phyloP scores from a whole-genome alignment of 2,329 filamentous ascomycete genomes.

The Aspergillus melleus region DNA sequence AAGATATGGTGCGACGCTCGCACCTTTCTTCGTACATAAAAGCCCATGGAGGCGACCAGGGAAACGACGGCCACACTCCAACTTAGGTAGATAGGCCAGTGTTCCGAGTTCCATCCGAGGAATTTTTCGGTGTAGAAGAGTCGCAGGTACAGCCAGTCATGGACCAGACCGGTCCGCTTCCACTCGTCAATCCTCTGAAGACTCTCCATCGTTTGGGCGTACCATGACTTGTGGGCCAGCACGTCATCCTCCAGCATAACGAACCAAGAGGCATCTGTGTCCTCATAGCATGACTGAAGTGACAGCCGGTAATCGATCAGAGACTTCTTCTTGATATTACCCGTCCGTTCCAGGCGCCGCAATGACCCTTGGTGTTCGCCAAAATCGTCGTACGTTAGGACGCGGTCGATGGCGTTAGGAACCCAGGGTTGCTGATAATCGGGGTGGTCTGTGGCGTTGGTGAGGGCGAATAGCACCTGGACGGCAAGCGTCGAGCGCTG shows the following conservation, averaged over 20 bases:
- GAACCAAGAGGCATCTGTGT: slow-evolving; percentile 43
- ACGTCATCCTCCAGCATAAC: slow-evolving; percentile 51
- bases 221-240: slow-evolving; percentile 50
- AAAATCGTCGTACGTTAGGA: slow-evolving; percentile 42
- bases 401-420: slow-evolving; percentile 38
- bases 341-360: slow-evolving; percentile 14
- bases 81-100: slow-evolving; percentile 39
- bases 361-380: slow-evolving; percentile 15
- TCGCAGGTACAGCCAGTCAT: slow-evolving; percentile 43
- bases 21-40: slow-evolving; percentile 14
- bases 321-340: slow-evolving; percentile 38
- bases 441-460: slow-evolving; percentile 42
- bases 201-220: slow-evolving; percentile 40
- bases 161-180: slow-evolving; percentile 10
- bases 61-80: slow-evolving; percentile 30
- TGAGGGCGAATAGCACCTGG: slow-evolving; percentile 48
- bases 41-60: slow-evolving; percentile 17
- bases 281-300: slow-evolving; percentile 41
- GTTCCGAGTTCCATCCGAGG: slow-evolving; percentile 47
- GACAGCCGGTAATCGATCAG: slow-evolving; percentile 48
- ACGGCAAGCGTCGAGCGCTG: slow-evolving; percentile 45
- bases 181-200: slow-evolving; percentile 35
- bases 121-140: slow-evolving; percentile 51
- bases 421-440: slow-evolving; percentile 47
- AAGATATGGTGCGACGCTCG: slow-evolving; percentile 18